Percentiles rank a stretch among this genome's conserved stretches.
phyloP scores from a whole-genome alignment of 78 protist genomes.

The Dictyostelium discoideum region dicty_2.7 NC_007089.4:2443001-2443500 shows the following conservation, averaged over 20 bases:
- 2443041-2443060: neutral
- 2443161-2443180: neutral
- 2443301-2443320: neutral
- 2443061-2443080: neutral
- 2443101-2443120: neutral
- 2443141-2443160: neutral
- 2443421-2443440: neutral
- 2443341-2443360: slow-evolving; percentile 1
- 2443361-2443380: slow-evolving; percentile 4
- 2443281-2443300: slow-evolving; percentile 9
- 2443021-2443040: neutral
- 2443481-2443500: neutral
- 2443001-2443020: neutral
- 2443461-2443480: neutral
- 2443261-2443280: neutral
- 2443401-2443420: neutral
- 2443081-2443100: neutral
- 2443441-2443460: neutral
- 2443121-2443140: neutral
- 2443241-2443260: neutral
- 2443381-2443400: neutral
- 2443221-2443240: neutral
- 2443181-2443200: neutral
- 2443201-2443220: neutral
- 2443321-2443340: neutral